Percentiles rank a stretch among this genome's conserved stretches.
Evolutionary conservation across 176 grass and related monocot genomes (phyloP).

Genomic region (Chrysopogon serrulatus): DNA sequence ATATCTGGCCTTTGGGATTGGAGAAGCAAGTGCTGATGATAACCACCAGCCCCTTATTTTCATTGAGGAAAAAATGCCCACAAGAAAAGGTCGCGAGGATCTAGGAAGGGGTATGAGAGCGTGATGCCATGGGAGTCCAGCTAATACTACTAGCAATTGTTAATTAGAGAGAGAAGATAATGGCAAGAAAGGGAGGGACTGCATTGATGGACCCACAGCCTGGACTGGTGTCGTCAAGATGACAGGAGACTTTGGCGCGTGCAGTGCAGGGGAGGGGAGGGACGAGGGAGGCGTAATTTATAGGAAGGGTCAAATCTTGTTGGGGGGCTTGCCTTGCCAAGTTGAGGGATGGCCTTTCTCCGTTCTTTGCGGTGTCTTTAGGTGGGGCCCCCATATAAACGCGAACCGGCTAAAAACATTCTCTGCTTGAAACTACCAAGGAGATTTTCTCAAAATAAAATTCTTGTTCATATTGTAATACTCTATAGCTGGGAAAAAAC

Average conservation of each 20-base stretch:
- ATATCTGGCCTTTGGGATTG: constrained; percentile 14
- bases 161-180: background rate
- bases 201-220: background rate
- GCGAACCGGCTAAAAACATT: too few species aligned
- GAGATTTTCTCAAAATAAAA: too few species aligned
- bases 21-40: background rate
- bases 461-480: too few species aligned
- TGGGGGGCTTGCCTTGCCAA: background rate
- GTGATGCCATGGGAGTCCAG: background rate
- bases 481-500: too few species aligned
- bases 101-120: background rate
- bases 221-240: background rate
- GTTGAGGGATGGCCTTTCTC: background rate
- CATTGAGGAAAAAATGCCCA: background rate
- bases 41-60: background rate
- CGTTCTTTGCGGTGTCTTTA: background rate
- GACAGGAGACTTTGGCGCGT: background rate
- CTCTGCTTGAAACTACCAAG: too few species aligned
- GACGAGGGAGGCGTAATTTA: background rate
- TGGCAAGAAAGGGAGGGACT: background rate
- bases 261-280: too few species aligned
- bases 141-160: background rate
- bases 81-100: background rate
- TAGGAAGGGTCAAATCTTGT: constrained; percentile 6
- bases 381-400: background rate